Percentiles rank a stretch among this genome's conserved stretches.
These are phyloP conservation scores for Cladosporium austrohemisphaericum DNA, from an alignment of 2,329 filamentous ascomycete genomes.

Conservation along the genomic window DNA sequence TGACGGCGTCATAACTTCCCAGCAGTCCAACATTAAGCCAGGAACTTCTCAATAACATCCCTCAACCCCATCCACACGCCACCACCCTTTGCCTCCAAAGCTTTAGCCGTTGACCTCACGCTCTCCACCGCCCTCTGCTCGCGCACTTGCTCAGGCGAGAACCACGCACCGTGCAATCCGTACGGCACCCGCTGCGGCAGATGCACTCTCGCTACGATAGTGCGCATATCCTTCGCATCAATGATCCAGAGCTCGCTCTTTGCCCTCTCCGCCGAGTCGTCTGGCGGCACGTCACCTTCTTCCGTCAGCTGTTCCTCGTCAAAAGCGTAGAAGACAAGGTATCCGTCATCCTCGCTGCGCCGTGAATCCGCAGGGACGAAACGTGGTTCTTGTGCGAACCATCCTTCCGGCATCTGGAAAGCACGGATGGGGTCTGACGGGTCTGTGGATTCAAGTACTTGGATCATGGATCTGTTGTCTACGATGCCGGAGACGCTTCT, in stretches of 20 bases:
- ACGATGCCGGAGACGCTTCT: conserved; percentile 57
- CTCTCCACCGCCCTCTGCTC: conserved; percentile 44
- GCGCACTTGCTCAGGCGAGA: conserved; percentile 50
- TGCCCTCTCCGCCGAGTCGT: conserved; percentile 39
- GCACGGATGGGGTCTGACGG: conserved; percentile 50
- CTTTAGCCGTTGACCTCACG: conserved; percentile 27
- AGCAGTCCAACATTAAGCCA: conserved; percentile 20
- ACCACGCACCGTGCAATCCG: conserved; percentile 63
- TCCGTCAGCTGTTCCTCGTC: conserved; percentile 58
- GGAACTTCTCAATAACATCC: conserved; percentile 27
- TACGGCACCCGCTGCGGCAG: conserved; percentile 68
- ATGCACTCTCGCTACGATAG: conserved; percentile 55
- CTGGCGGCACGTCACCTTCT: conserved; percentile 30
- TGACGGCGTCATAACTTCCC: background rate
- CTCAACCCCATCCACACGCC: conserved; percentile 32
- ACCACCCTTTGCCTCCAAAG: conserved; percentile 20
- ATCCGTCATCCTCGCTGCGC: conserved; percentile 61
- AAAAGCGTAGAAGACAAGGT: conserved; percentile 65
- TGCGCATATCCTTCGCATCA: conserved; percentile 59
- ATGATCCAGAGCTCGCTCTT: conserved; percentile 66
- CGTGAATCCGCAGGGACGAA: conserved; percentile 50
- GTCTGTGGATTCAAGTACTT: conserved; percentile 49
- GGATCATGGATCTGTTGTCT: conserved; percentile 52
- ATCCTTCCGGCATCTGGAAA: conserved; percentile 58
- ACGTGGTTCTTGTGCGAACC: conserved; percentile 64